A percentile compares a stretch with the other conserved stretches of the same genome.
These are phyloP conservation scores for Porphyrellus cyaneotinctus DNA, from an alignment of 768 basidiomycete genomes.

Conservation along the genomic window DNA sequence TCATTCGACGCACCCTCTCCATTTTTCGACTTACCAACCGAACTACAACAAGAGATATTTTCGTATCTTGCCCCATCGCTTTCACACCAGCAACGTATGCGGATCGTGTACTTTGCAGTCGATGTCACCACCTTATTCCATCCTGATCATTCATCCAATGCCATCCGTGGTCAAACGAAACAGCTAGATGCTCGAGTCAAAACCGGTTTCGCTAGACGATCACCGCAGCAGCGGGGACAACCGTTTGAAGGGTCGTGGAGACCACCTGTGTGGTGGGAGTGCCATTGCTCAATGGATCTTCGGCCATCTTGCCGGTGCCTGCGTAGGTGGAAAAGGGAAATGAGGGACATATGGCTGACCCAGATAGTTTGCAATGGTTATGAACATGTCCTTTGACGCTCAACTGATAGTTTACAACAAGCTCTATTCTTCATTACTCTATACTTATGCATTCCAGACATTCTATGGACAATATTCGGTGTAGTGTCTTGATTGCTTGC, in stretches of 20 bases:
- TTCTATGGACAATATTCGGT: constrained; percentile 12
- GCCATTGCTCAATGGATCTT: constrained; percentile 23
- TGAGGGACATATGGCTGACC: constrained; percentile 45
- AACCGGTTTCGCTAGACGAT: constrained; percentile 5
- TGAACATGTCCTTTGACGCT: constrained; percentile 29
- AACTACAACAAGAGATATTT: constrained; percentile 55
- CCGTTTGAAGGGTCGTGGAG: constrained; percentile 33
- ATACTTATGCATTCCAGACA: background rate
- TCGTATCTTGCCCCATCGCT: constrained; percentile 55
- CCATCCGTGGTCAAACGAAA: constrained; percentile 2
- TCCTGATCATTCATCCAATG: constrained; percentile 21
- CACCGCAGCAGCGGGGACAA: constrained; percentile 7
- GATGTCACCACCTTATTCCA: constrained; percentile 43
- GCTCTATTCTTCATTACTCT: background rate
- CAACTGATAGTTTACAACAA: background rate
- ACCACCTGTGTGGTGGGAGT: constrained; percentile 35
- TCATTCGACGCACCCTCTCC: constrained; percentile 16
- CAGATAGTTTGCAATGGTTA: constrained; percentile 44
- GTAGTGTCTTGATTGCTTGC: background rate
- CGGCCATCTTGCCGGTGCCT: constrained; percentile 25
- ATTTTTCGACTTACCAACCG: constrained; percentile 47
- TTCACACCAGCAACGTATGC: constrained; percentile 51
- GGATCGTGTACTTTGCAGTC: constrained; percentile 50
- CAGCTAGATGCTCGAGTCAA: constrained; percentile 4
- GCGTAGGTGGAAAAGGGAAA: constrained; percentile 38